A percentile compares a stretch with the other conserved stretches of the same genome.
These are phyloP conservation scores for Tetrapisispora namnaoensis DNA, from an alignment of 805 yeast genomes.

Conservation along the genomic window DNA sequence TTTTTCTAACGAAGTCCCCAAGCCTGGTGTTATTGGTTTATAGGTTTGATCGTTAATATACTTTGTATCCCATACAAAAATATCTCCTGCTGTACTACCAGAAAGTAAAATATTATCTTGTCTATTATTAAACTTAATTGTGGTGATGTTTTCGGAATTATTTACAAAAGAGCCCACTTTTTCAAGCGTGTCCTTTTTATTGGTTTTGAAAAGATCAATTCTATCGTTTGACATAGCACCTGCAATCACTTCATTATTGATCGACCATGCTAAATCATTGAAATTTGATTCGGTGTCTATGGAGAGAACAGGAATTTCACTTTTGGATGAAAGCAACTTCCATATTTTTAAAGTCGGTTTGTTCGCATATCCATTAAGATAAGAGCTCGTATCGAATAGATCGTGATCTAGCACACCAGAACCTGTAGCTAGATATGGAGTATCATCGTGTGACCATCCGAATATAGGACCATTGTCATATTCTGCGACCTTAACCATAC, in stretches of 20 bases:
- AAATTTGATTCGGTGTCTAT: constrained; percentile 49
- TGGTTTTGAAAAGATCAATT: constrained; percentile 57
- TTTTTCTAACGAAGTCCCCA: constrained; percentile 64
- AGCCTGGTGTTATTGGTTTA: constrained; percentile 52
- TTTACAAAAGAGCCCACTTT: constrained; percentile 44
- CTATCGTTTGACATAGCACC: constrained; percentile 84
- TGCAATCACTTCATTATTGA: constrained; percentile 54
- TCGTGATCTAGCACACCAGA: constrained; percentile 36
- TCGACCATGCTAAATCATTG: constrained; percentile 78
- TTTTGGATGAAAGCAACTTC: constrained; percentile 43
- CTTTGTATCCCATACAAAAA: constrained; percentile 81
- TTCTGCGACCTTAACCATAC: constrained; percentile 76
- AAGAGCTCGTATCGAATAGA: neutral
- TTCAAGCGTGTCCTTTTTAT: constrained; percentile 36
- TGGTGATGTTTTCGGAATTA: constrained; percentile 62
- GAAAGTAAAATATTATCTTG: constrained; percentile 68
- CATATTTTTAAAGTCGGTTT: constrained; percentile 68
- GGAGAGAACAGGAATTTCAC: constrained; percentile 33
- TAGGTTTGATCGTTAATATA: constrained; percentile 30
- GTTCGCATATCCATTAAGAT: neutral
- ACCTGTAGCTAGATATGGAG: constrained; percentile 79
- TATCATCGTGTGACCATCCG: constrained; percentile 78
- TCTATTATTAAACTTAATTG: constrained; percentile 67
- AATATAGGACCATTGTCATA: constrained; percentile 79
- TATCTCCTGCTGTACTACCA: constrained; percentile 76